Conservation (phyloP, 257 asterid genomes). For the Petrea volubilis region DNA sequence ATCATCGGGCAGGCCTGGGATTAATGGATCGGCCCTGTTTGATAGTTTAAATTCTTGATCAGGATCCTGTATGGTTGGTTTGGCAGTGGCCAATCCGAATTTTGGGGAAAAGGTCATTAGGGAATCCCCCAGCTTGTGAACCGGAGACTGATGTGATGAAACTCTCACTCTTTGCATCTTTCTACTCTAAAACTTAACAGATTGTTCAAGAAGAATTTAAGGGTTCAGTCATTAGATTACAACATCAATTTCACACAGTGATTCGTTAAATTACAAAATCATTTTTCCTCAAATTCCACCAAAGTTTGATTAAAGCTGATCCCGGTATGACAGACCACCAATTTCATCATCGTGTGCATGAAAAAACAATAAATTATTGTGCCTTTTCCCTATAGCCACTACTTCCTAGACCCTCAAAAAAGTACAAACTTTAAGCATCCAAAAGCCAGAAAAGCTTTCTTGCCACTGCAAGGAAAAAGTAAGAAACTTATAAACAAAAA, state of each 20-base stretch:
- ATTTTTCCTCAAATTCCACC: background rate
- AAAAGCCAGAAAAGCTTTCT: background rate
- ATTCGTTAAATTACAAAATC: constrained; percentile 6
- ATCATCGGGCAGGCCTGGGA: constrained; percentile 95
- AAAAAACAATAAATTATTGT: constrained; percentile 3
- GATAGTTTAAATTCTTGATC: constrained; percentile 37
- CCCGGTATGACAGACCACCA: background rate
- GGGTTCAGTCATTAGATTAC: background rate
- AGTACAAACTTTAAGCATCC: constrained; percentile 16
- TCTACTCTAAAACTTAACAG: background rate
- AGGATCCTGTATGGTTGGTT: constrained; percentile 52
- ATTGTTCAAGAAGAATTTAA: no score
- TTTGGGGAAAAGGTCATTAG: constrained; percentile 86
- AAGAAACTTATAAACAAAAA: constrained; percentile 10
- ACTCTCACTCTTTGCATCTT: constrained; percentile 74
- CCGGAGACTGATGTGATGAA: constrained; percentile 76
- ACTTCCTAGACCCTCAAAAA: background rate
- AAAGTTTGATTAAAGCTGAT: background rate
- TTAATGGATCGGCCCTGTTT: constrained; percentile 67
- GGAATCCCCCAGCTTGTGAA: constrained; percentile 81
- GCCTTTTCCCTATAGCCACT: constrained; percentile 17
- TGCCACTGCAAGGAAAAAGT: constrained; percentile 21
- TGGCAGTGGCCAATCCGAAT: constrained; percentile 57
- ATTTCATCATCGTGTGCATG: constrained; percentile 11
- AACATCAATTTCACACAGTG: background rate